Base-by-base conservation (phyloP, 2,329 filamentous ascomycete species). In the Aschersonia sp. region DNA sequence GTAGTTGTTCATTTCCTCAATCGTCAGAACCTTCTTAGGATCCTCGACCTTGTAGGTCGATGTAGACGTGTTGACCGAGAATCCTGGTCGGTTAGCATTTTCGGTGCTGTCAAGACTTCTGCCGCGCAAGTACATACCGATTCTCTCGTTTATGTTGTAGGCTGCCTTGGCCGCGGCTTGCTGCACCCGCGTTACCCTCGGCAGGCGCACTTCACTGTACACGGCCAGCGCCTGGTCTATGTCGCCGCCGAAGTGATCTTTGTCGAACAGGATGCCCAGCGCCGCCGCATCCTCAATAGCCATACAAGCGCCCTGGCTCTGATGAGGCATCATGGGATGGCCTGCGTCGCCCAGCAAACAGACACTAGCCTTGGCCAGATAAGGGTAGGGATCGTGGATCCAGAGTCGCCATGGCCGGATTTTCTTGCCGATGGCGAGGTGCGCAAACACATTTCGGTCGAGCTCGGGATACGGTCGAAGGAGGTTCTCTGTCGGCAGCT, bases 1-100 rank as follows among this genome's bases (percentile, higher is more conserved):
- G 52, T 80, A 80, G 67, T 68, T 67, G 51, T 84, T 84, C 78
- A 84, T 83, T 59, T 84, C 80, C 52, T 82, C 78, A 45, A 84
- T 82, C 0, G 80, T 84, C 32, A 84, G 57, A 52, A 80, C 80
- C 44, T 75, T 70, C 53, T 67, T 73, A 54, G 78, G 71, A 46
- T 82, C 73, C 52, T 76, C 72, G 0, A 84, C 80, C 56, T 77
- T 78, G 61, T 84, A 84, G 0, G 69, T 72, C 0, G 70, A 59
- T 10, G 65, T 72, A 40, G 70, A 54, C 31, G 71, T 81, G 56
- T 84, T 83, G 40, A 69, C 70, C 0, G 77, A 82, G 61, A 84
- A 84, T 0, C 78, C 78, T 38, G 35, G 12, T 7, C 12, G 35
- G 20, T 20, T 20, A 20, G 20, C 2, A 20, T 71, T 6, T 5